A percentile compares a stretch with the other conserved stretches of the same genome.
These are phyloP conservation scores for Globisporangium sylvaticum DNA, from an alignment of 352 stramenopile genomes.

Conservation along the genomic window DNA sequence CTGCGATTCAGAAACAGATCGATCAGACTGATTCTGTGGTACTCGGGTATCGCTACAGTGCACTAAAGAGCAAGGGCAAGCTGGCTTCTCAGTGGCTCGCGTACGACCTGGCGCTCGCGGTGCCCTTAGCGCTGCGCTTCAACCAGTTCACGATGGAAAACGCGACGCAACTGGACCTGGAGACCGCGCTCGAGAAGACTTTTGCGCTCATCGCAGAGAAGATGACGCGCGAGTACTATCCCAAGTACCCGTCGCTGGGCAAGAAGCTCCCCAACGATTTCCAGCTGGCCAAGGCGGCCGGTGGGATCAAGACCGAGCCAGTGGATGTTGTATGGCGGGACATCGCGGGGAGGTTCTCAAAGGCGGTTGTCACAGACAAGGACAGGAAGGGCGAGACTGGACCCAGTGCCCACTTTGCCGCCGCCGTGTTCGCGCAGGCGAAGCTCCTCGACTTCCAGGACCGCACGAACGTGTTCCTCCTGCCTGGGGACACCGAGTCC, in stretches of 20 bases:
- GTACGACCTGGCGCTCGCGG: neutral
- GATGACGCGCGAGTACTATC: neutral
- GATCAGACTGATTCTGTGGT: neutral
- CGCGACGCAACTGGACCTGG: neutral
- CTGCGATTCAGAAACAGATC: neutral
- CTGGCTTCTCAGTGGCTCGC: neutral
- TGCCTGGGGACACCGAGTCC: neutral
- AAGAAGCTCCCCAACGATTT: slow-evolving; percentile 1
- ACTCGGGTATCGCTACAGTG: neutral
- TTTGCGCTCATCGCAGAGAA: neutral
- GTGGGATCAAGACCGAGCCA: neutral
- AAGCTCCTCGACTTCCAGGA: slow-evolving; percentile 3
- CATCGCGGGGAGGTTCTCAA: neutral
- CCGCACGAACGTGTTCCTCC: neutral
- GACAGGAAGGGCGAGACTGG: neutral
- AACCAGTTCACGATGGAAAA: neutral
- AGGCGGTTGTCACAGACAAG: neutral
- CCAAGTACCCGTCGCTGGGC: neutral
- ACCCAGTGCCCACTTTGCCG: neutral
- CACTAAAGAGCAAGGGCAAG: neutral
- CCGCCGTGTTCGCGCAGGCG: neutral
- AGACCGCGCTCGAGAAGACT: neutral
- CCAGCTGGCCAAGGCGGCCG: neutral
- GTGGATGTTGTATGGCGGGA: neutral
- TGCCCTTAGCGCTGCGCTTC: neutral